phyloP scores from a whole-genome alignment of 192 early-diverging fungal genomes.

The Coemansia sp. region DNA sequence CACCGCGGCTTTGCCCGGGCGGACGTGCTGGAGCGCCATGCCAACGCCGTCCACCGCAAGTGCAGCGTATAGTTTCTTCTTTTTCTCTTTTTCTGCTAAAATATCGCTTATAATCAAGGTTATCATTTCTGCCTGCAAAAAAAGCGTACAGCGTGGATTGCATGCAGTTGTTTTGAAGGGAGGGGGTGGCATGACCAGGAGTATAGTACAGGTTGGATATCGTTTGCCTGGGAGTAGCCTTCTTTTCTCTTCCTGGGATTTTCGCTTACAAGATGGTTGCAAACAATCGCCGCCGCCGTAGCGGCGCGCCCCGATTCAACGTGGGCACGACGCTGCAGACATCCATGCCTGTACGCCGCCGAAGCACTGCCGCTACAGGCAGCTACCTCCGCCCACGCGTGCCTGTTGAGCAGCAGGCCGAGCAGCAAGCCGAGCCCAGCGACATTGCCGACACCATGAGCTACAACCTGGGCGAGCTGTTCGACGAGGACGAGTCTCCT shows the following conservation, averaged over 20 bases:
- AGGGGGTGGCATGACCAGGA: too few species aligned
- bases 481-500: constrained; percentile 21
- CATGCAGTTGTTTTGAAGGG: too few species aligned
- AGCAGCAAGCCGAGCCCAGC: neutral
- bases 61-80: neutral
- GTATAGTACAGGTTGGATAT: too few species aligned
- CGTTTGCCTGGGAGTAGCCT: too few species aligned
- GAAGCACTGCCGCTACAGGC: constrained; percentile 32
- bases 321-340: constrained; percentile 43
- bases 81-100: constrained; percentile 1
- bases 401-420: constrained; percentile 1
- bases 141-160: too few species aligned
- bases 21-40: constrained; percentile 57
- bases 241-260: too few species aligned
- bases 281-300: too few species aligned
- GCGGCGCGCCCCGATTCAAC: constrained; percentile 13
- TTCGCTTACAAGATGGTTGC: too few species aligned
- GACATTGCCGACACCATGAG: constrained; percentile 32
- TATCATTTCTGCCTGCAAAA: neutral
- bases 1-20: constrained; percentile 53
- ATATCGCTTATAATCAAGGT: neutral
- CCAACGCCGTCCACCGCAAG: constrained; percentile 35
- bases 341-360: constrained; percentile 16
- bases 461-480: constrained; percentile 45
- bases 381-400: constrained; percentile 6